Base-by-base conservation (phyloP, 495 filamentous ascomycete genomes). In the Neurospora sp. region DNA sequence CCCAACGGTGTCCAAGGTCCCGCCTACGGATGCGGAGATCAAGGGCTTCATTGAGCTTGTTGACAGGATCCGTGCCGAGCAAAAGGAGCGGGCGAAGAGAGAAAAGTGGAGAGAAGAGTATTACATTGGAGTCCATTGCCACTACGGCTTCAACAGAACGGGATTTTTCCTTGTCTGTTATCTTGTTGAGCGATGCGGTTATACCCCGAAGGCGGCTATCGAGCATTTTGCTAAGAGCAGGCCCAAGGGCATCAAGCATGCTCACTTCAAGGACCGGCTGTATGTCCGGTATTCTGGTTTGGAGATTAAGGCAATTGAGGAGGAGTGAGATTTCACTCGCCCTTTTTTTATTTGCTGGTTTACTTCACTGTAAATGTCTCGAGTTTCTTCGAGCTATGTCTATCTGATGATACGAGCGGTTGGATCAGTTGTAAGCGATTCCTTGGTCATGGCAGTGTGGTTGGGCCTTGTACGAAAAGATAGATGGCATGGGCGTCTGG, bases 151-250 rank as follows among this genome's bases (percentile, higher is more conserved):
- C 83, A 97, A 97, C 77, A 88, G 94, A 41, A 97, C 94, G 0
- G 94, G 95, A 2, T 97, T 94, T 78, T 90, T 97, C 77, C 89
- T 98, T 41, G 90, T 91, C n/a, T 93, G 90, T 76, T 98, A 98
- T 76, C 82, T 98, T 7, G 92, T 98, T 69, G 95, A 98, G 82
- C 86, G 89, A 71, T 85, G 90, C 76, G 89, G 88, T 1, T 97
- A 86, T 78, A 83, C 82, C 69, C 87, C 97, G 16, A 88, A 92
- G 76, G 89, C 91, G 72, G 95, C 94, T 5, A 91, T 98, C 71
- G 89, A 93, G 61, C 89, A 90, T 74, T 98, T 98, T 81, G 89
- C 90, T 68, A 80, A 80, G 73, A 85, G 87, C 73, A 83, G 95
- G 59, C 89, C 93, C 20, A 91, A 93, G 20, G 95, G 95, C 10